phyloP scores from a whole-genome alignment of 495 filamentous ascomycete species.

The Neurospora tetrasperma region DNA sequence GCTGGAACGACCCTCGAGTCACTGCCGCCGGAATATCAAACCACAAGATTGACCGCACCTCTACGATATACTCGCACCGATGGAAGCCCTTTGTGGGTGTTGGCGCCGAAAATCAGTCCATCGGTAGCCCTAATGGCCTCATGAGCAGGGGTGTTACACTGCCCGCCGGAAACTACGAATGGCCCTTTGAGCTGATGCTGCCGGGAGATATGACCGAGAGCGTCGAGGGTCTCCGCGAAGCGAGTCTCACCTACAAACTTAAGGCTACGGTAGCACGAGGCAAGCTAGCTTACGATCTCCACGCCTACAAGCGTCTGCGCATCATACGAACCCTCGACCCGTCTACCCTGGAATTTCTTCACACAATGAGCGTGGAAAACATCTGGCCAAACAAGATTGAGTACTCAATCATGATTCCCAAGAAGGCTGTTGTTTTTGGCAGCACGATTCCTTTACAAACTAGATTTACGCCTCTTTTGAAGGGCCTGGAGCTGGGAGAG shows the following conservation, averaged over 20 bases:
- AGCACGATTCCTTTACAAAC: conserved; percentile 72
- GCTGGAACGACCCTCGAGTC: conserved; percentile 40
- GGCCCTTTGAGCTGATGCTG: conserved; percentile 71
- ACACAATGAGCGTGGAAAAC: conserved; percentile 89
- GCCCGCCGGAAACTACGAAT: conserved; percentile 76
- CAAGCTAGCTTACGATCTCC: conserved; percentile 69
- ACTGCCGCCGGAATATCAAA: conserved; percentile 40
- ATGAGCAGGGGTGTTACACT: conserved; percentile 46
- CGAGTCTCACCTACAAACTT: conserved; percentile 75
- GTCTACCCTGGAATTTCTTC: conserved; percentile 69
- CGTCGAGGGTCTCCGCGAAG: conserved; percentile 73
- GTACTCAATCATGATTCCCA: conserved; percentile 80
- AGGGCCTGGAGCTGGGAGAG: conserved; percentile 72
- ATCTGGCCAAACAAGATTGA: conserved; percentile 92
- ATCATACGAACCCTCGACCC: conserved; percentile 79
- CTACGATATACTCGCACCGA: conserved; percentile 32
- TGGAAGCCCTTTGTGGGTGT: conserved; percentile 40
- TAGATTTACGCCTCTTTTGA: conserved; percentile 70
- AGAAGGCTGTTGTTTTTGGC: conserved; percentile 85
- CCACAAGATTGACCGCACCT: conserved; percentile 35
- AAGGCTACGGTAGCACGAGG: conserved; percentile 77
- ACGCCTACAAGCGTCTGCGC: conserved; percentile 67
- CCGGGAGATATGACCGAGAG: conserved; percentile 74
- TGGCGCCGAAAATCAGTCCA: conserved; percentile 10
- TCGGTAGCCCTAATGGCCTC: conserved; percentile 9